A percentile compares a stretch with the other conserved stretches of the same genome.
Conservation (phyloP, 495 filamentous ascomycete species). For the Clavariopsis aquatica region DNA sequence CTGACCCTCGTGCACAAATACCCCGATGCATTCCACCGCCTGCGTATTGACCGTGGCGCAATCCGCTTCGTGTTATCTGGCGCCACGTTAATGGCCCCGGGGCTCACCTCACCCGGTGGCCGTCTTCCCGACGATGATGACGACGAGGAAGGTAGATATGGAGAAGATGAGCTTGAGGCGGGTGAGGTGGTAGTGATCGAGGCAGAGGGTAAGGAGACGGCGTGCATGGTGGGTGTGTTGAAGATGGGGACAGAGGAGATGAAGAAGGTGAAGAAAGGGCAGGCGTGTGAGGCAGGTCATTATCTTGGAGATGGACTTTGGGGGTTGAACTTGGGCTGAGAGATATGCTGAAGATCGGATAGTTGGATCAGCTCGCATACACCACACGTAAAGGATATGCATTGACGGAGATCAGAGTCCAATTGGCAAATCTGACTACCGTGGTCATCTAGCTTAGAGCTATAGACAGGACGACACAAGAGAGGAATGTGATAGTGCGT, state of each 20-base stretch:
- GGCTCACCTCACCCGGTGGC: conserved; percentile 80
- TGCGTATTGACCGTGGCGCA: conserved; percentile 87
- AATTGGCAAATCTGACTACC: too few species aligned
- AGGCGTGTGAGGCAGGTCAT: conserved; percentile 89
- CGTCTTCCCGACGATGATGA: conserved; percentile 61
- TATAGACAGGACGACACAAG: too few species aligned
- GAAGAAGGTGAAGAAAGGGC: conserved; percentile 87
- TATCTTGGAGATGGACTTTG: conserved; percentile 94
- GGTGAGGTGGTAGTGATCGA: conserved; percentile 82
- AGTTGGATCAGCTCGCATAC: conserved; percentile 3
- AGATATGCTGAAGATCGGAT: background rate
- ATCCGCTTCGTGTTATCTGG: conserved; percentile 95
- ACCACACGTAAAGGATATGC: background rate
- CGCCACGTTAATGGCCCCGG: conserved; percentile 93
- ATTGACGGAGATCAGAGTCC: background rate
- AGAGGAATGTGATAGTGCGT: too few species aligned
- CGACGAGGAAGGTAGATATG: conserved; percentile 46
- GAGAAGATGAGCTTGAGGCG: conserved; percentile 61
- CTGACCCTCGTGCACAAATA: conserved; percentile 52
- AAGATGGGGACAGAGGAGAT: conserved; percentile 89
- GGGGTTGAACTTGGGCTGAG: conserved; percentile 71
- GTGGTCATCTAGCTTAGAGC: background rate
- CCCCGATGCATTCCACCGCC: conserved; percentile 62
- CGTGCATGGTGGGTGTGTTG: conserved; percentile 82
- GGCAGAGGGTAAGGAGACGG: conserved; percentile 91